phyloP scores from a whole-genome alignment of 163 green algal genomes.

The Coccomyxa subellipsoidea region DNA sequence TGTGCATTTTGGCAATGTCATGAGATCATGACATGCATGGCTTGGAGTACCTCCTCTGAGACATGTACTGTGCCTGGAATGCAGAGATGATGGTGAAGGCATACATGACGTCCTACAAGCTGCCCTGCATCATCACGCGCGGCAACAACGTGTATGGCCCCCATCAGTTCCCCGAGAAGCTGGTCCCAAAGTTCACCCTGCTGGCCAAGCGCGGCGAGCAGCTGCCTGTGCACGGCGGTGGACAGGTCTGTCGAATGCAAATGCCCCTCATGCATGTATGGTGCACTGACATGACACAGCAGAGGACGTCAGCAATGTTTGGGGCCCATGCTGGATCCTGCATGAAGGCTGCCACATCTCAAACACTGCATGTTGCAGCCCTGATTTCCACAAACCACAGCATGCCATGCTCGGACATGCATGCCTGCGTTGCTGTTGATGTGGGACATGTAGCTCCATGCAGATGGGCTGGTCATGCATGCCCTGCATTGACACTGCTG shows the following conservation, averaged over 20 bases:
- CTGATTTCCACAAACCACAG: too few species aligned
- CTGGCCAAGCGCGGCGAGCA: slow-evolving; percentile 70
- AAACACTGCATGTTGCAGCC: too few species aligned
- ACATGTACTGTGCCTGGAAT: neutral
- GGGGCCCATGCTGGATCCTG: neutral
- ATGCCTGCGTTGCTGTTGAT: too few species aligned
- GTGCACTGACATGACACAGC: neutral
- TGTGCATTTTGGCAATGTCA: too few species aligned
- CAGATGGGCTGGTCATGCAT: too few species aligned
- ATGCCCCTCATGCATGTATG: slow-evolving; percentile 2
- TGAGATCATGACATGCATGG: too few species aligned
- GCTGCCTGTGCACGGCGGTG: slow-evolving; percentile 80
- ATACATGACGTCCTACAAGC: slow-evolving; percentile 67
- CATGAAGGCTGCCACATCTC: too few species aligned
- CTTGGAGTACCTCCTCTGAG: neutral
- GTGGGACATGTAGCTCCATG: too few species aligned
- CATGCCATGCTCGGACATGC: too few species aligned
- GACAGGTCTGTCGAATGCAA: neutral
- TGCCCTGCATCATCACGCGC: slow-evolving; percentile 95
- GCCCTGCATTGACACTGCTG: too few species aligned
- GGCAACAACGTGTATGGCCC: slow-evolving; percentile 99
- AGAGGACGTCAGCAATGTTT: too few species aligned
- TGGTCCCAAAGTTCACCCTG: slow-evolving; percentile 88
- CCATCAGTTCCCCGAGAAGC: slow-evolving; percentile 90
- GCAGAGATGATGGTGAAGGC: slow-evolving; percentile 20